Evolutionary conservation across 2,329 filamentous ascomycete species (phyloP).

Genomic region (Albophoma yamanashiensis): DNA sequence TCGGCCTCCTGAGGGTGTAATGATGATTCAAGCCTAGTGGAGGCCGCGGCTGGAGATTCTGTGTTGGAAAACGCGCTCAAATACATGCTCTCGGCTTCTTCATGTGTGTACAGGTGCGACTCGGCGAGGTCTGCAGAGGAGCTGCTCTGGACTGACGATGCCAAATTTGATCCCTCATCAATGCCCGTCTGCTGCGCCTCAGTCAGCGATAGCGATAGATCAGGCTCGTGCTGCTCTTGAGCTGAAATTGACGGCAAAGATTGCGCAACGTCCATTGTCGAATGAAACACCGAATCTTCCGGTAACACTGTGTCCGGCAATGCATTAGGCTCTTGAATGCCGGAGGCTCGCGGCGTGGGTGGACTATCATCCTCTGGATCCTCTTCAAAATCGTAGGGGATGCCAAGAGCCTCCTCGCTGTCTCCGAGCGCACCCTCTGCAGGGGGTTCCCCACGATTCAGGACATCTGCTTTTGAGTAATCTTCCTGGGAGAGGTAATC

Average conservation of each 20-base stretch:
- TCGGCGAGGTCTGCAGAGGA: conserved; percentile 37
- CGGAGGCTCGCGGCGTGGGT: conserved; percentile 44
- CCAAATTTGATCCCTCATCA: not conserved
- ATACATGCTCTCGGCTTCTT: conserved; percentile 80
- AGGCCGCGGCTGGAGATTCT: conserved; percentile 14
- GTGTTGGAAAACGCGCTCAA: conserved; percentile 58
- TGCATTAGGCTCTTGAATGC: conserved; percentile 25
- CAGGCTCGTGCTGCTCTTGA: not conserved
- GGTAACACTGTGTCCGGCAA: not conserved
- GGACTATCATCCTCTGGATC: conserved; percentile 25
- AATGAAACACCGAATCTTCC: conserved; percentile 14
- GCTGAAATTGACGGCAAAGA: conserved; percentile 8
- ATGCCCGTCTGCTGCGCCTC: not conserved
- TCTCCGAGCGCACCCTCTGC: conserved; percentile 35
- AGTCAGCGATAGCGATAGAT: not conserved
- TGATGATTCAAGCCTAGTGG: not conserved
- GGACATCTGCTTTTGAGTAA: not conserved
- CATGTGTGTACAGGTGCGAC: conserved; percentile 65
- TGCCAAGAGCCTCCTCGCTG: conserved; percentile 45
- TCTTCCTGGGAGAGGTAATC: conserved; percentile 9
- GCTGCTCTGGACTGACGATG: not conserved
- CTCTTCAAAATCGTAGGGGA: conserved; percentile 40
- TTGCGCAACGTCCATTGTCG: conserved; percentile 9
- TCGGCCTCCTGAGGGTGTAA: not conserved
- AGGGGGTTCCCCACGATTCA: conserved; percentile 11